Conservation (phyloP, 2,329 filamentous ascomycete species). For the Malbranchea cinnamomea region DNA sequence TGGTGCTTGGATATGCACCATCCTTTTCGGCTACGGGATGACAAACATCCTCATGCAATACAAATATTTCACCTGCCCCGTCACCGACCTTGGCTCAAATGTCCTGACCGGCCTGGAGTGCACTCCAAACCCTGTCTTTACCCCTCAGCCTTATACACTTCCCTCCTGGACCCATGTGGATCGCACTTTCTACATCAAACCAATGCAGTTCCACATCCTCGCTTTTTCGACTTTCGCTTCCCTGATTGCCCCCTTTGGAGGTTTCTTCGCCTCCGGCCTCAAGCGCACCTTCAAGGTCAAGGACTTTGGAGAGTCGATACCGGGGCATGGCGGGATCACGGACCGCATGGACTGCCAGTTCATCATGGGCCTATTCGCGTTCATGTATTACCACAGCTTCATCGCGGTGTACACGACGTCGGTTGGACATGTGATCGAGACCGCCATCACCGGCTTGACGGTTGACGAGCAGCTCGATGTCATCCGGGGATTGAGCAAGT, state of each 20-base stretch:
- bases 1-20: constrained; percentile 87
- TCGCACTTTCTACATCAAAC: constrained; percentile 61
- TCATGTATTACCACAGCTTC: constrained; percentile 97
- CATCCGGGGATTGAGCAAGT: constrained; percentile 46
- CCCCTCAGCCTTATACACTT: constrained; percentile 58
- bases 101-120: constrained; percentile 83
- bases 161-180: constrained; percentile 57
- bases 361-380: constrained; percentile 98
- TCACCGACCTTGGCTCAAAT: constrained; percentile 89
- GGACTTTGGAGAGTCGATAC: constrained; percentile 97
- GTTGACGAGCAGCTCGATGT: constrained; percentile 80
- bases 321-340: constrained; percentile 93
- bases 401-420: constrained; percentile 77
- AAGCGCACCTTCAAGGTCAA: constrained; percentile 99
- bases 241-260: constrained; percentile 90
- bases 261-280: constrained; percentile 93
- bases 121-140: constrained; percentile 80
- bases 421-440: constrained; percentile 77
- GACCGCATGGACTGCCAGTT: constrained; percentile 99
- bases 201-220: constrained; percentile 87
- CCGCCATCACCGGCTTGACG: constrained; percentile 75
- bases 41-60: constrained; percentile 76
- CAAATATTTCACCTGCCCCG: constrained; percentile 97
- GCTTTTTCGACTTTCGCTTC: constrained; percentile 87
- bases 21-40: constrained; percentile 67